Percentiles rank a stretch among this genome's conserved stretches.
Conservation (phyloP, 1,284 basidiomycete species). For the Agroathelia rolfsii region DNA sequence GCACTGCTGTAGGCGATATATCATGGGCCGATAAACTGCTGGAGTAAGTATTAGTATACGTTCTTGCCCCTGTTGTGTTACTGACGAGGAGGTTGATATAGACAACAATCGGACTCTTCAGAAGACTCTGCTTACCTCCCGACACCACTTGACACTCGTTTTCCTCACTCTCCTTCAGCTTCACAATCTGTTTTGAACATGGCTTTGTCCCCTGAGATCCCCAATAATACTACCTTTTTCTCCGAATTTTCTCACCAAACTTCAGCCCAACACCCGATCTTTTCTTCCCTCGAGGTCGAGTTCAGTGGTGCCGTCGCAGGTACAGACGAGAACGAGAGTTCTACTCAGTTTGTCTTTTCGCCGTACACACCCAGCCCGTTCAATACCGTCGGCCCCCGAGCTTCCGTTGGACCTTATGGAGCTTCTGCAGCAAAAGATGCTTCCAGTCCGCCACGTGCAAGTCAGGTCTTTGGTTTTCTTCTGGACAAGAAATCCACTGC, state of each 20-base stretch:
- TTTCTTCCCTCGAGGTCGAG: slow-evolving; percentile 67
- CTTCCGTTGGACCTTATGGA: slow-evolving; percentile 12
- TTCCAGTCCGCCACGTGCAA: slow-evolving; percentile 47
- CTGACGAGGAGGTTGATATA: no score
- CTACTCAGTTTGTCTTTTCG: no score
- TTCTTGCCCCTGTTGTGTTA: no score
- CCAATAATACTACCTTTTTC: slow-evolving; percentile 27
- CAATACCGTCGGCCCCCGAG: slow-evolving; percentile 16
- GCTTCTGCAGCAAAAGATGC: slow-evolving; percentile 14
- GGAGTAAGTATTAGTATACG: slow-evolving; percentile 32
- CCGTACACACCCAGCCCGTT: slow-evolving; percentile 23
- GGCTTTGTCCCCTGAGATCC: slow-evolving; percentile 19
- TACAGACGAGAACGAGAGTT: slow-evolving; percentile 7
- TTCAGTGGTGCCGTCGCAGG: slow-evolving; percentile 38
- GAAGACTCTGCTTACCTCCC: slow-evolving; percentile 34
- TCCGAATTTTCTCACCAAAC: slow-evolving; percentile 31
- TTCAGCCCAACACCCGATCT: slow-evolving; percentile 34
- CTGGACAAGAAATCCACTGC: slow-evolving; percentile 37
- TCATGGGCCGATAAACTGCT: slow-evolving; percentile 72
- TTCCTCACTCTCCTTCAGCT: slow-evolving; percentile 24
- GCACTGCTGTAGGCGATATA: slow-evolving; percentile 54
- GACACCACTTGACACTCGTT: slow-evolving; percentile 32
- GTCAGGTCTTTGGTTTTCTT: slow-evolving; percentile 60
- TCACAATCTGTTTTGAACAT: slow-evolving; percentile 18
- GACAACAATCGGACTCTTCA: slow-evolving; percentile 24